Evolutionary conservation across 2,329 filamentous ascomycete genomes (phyloP).

Genomic region (Chaetoscypha palmicola): DNA sequence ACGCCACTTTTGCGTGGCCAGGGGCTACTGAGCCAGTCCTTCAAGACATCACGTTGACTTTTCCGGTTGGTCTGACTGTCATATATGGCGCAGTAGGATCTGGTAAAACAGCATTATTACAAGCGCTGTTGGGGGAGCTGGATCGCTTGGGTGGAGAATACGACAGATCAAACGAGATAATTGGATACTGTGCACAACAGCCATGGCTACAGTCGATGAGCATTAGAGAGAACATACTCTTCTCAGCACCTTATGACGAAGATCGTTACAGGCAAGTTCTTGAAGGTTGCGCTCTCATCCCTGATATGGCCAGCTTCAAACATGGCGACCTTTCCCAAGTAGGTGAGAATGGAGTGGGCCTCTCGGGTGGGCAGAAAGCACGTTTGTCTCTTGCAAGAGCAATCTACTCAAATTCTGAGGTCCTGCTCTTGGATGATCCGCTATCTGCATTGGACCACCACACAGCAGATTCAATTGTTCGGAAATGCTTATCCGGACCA

Average conservation of each 20-base stretch:
- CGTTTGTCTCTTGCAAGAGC: conserved; percentile 54
- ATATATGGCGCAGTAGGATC: conserved; percentile 57
- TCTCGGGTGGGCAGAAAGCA: conserved; percentile 55
- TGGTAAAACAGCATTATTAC: conserved; percentile 47
- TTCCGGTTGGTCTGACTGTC: conserved; percentile 50
- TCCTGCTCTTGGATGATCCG: conserved; percentile 52
- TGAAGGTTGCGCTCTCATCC: conserved; percentile 53
- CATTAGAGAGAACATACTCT: conserved; percentile 61
- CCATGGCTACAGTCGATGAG: conserved; percentile 66
- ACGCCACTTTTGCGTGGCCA: conserved; percentile 75
- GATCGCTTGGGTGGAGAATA: conserved; percentile 30
- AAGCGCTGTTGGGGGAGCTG: conserved; percentile 29
- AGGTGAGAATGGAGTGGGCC: conserved; percentile 53
- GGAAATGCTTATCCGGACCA: conserved; percentile 47
- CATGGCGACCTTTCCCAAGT: conserved; percentile 56
- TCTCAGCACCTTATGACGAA: conserved; percentile 61
- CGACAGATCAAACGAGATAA: conserved; percentile 45
- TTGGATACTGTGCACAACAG: conserved; percentile 59
- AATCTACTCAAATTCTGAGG: conserved; percentile 47
- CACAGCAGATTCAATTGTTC: conserved; percentile 54
- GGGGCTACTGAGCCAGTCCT: conserved; percentile 53
- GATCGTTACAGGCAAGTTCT: conserved; percentile 61
- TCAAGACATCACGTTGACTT: conserved; percentile 44
- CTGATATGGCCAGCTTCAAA: conserved; percentile 56
- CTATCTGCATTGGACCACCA: conserved; percentile 56